Conservation (phyloP, 129 eudicot genomes). For the Gnaphalium uliginosum region DNA sequence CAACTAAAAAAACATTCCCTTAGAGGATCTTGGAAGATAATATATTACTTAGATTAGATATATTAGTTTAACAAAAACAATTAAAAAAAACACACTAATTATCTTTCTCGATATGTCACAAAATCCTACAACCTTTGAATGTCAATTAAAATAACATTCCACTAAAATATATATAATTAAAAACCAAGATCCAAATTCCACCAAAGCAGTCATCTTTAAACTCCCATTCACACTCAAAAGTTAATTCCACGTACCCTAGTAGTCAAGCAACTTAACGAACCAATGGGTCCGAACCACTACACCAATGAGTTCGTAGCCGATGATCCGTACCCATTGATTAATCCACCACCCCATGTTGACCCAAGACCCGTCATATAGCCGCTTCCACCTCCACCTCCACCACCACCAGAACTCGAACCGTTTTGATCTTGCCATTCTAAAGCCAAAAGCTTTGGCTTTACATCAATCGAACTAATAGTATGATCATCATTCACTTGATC, state of each 20-base stretch:
- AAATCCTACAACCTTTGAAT: conserved; percentile 46
- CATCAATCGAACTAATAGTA: conserved; percentile 40
- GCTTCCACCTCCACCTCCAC: conserved; percentile 17
- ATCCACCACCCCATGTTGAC: conserved; percentile 70
- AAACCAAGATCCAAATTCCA: conserved; percentile 34
- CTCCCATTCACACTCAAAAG: conserved; percentile 42
- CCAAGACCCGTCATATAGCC: conserved; percentile 59
- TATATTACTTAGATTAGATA: conserved; percentile 3
- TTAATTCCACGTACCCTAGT: conserved; percentile 2
- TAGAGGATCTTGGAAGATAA: conserved; percentile 33
- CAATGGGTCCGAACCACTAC: conserved; percentile 28
- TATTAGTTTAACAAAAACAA: neutral
- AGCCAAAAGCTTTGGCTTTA: conserved; percentile 77
- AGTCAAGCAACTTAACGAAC: neutral
- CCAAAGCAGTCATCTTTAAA: conserved; percentile 43
- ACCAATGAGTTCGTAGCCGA: conserved; percentile 66
- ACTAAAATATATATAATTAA: conserved; percentile 13
- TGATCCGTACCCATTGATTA: conserved; percentile 78
- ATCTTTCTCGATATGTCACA: conserved; percentile 60
- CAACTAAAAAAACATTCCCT: conserved; percentile 37
- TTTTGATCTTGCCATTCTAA: conserved; percentile 86
- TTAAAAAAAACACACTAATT: conserved; percentile 39
- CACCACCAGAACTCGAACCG: conserved; percentile 21
- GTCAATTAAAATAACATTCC: conserved; percentile 38
- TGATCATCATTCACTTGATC: conserved; percentile 34